Evolutionary conservation across 2,329 filamentous ascomycete genomes (phyloP), one percentile per base, ranked within the genome.

Genomic region (Mycosphaerelloides madeirae): DNA sequence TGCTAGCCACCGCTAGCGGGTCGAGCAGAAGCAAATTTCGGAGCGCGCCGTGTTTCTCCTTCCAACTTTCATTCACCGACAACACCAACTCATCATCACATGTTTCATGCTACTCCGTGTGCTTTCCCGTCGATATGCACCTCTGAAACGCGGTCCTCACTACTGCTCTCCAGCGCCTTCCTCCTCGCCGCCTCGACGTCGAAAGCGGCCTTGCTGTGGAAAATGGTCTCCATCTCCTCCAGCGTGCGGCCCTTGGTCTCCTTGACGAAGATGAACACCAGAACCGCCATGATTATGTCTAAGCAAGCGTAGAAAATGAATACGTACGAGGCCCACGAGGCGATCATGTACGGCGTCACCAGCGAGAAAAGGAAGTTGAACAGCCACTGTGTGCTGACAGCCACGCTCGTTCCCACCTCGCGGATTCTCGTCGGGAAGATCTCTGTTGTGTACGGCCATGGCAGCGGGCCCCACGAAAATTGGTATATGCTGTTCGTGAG

Each of bases 401-500:
- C 73, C 25, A 74, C 64, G n/a, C 72, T 71, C 22, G 75, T 69
- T 7, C 73, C 74, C 3, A 68, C 63, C 40, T 76, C 74, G 11
- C 75, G 69, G 36, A 78, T 71, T 5, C 74, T 63, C 0, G 67
- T 70, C 0, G 75, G 73, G 52, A 78, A 78, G 46, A 78, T 76
- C 66, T 74, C 69, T 0, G 65, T 6, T 3, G 7, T 14, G 70
- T 66, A 56, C 75, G 74, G 20, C 8, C 15, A 41, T 41, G 14
- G 15, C 12, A 54, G 34, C 1, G 74, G 74, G 1, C 75, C 75
- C 74, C 74, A 78, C 0, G 68, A 72, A 31, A 74, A 70, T 28
- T 74, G 73, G 54, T 76, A 79, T 3, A 67, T 69, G 54, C 77
- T 69, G 29, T 78, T 74, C 38, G 74, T 74, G 8, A 79, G 60